Evolutionary conservation across 192 early-diverging fungal genomes (phyloP).

Genomic region (Obelidium mucronatum): DNA sequence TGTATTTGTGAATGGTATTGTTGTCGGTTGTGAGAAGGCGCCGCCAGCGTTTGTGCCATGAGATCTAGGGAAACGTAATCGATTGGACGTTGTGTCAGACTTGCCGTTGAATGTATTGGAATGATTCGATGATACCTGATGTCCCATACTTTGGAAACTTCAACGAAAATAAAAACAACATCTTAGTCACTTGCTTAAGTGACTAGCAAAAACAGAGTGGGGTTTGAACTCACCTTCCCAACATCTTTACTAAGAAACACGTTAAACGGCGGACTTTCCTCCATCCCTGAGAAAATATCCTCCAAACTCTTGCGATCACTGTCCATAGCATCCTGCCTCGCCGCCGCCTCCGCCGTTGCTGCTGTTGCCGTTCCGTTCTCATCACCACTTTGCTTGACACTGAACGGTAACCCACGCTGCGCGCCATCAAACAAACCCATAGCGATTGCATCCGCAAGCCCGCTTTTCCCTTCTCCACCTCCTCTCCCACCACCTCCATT

Average conservation of each 20-base stretch:
- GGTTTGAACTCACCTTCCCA: slow-evolving; percentile 20
- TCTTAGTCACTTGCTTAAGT: neutral
- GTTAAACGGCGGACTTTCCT: slow-evolving; percentile 33
- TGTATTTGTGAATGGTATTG: slow-evolving; percentile 3
- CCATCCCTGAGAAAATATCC: slow-evolving; percentile 9
- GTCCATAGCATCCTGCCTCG: neutral
- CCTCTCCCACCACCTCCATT: neutral
- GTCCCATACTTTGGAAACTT: slow-evolving; percentile 17
- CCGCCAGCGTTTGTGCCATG: neutral
- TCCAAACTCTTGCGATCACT: slow-evolving; percentile 8
- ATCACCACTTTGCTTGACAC: neutral
- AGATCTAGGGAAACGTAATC: slow-evolving; percentile 12
- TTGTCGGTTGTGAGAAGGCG: too few species aligned
- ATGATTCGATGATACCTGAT: slow-evolving; percentile 21
- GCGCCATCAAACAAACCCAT: slow-evolving; percentile 30
- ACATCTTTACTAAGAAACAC: neutral
- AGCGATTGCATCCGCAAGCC: slow-evolving; percentile 30
- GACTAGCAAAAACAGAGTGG: neutral
- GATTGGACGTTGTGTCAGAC: slow-evolving; percentile 15
- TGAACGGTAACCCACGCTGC: slow-evolving; percentile 12
- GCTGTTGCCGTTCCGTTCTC: too few species aligned
- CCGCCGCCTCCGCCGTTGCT: neutral
- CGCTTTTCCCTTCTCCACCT: neutral
- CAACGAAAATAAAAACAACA: neutral
- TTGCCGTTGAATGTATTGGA: slow-evolving; percentile 15